Evolutionary conservation across 225 moss, liverwort and hornwort genomes (phyloP), one percentile per base, ranked within the genome.

Genomic region (Rhytidiadelphus loreus): DNA sequence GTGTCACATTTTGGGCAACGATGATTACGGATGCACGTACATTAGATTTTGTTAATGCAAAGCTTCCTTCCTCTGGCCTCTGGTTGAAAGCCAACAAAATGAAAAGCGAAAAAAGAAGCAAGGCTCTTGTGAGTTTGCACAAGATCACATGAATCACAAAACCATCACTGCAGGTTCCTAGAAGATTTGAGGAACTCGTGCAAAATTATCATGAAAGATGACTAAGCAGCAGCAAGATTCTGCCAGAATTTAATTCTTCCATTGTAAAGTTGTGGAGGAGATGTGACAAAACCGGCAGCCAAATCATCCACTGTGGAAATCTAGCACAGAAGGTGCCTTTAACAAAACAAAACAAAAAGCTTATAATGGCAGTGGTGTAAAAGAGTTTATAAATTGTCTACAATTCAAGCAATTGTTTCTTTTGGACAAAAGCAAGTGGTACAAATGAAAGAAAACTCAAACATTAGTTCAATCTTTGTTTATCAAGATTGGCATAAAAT

Each of bases 1-100:
- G 5, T 13, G 17, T 44, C 3, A 29, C 28, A 71, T 16, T 43
- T 43, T 26, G 1, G 7, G 2, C 26, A 17, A 0, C 5, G 17
- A 78, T 39, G 57, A 39, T 56, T 55, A n/a, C 3, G 0, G 0
- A n/a, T 24, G 16, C 16, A 37, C 25, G 8, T 14, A 23, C 9
- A 23, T 22, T 35, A 35, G 14, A 2, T 1, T 37, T 4, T 25
- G 1, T n/a, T 15, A 24, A 24, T 37, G 9, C 55, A 37, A 24
- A 77, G 24, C 77, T 16, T 55, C 37, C 56, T 22, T 50, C 33
- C 16, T 77, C 37, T 0, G 1, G 0, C 24, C 2, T 55, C 37
- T 14, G 9, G 3, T 35, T 5, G 4, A 10, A 0, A 33, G 33
- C 13, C 30, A 48, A 32, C 48, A 32, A 13, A 77, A 24, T 9